Evolutionary conservation across 768 basidiomycete genomes (phyloP), one percentile per base, ranked within the genome.

Genomic region (Tylopilus rubrobrunneus): DNA sequence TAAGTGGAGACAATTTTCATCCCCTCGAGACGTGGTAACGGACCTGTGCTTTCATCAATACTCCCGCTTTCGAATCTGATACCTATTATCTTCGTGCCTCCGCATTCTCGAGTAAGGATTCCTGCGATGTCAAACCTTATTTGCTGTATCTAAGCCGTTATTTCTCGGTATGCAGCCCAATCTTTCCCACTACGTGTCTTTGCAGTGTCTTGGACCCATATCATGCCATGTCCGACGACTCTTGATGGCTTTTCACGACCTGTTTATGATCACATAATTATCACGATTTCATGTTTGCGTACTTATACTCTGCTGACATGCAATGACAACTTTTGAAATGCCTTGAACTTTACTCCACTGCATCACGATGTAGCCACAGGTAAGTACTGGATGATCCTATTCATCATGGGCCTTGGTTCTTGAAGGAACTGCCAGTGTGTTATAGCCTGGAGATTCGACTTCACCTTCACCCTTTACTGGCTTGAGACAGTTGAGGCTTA

Each of bases 191-290:
- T 34, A 15, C 29, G 12, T 33, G 48, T 37, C 36, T 31, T 45
- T 44, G 19, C 39, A 27, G 9, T n/a, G 27, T 34, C 45, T 49
- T 19, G 12, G 19, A 37, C 25, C 12, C 11, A 11, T 25, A 11
- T 6, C 1, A 37, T n/a, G 4, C 28, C n/a, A 23, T 45, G 39
- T 45, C 39, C 28, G 42, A 11, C 25, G 25, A 51, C 34, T 0
- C 21, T 45, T 51, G 19, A 57, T 31, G 37, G 46, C 46, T 36
- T 48, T 42, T 34, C 31, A 64, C 6, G 52, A 53, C 31, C 28
- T 46, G 23, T 33, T 3, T 28, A 49, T 9, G 41, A 15, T 14
- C 43, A 19, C 33, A 9, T 25, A 36, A 50, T 33, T 2, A 25
- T 4, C 5, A 0, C 29, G 39, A n/a, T 39, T 41, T 23, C 5